Evolutionary conservation across 2,329 filamentous ascomycete species (phyloP), one percentile per base, ranked within the genome.

Genomic region (Fusarium zealandicum): DNA sequence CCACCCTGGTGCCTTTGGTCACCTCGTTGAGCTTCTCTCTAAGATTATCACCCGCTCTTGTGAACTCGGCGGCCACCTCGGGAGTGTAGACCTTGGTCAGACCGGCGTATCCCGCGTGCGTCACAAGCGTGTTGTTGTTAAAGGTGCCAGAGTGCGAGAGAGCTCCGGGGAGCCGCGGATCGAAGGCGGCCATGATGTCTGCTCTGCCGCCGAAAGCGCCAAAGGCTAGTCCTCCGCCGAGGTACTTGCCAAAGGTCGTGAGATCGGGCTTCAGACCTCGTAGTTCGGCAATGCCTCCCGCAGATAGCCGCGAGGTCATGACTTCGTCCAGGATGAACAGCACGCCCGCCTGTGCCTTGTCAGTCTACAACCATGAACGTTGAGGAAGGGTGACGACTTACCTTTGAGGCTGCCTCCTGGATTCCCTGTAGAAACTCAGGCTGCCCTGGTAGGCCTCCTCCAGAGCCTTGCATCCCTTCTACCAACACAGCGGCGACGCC

Each of bases 281-380:
- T 17, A 72, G 54, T 2, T 70, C 65, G 6, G 79, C 76, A 3
- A 85, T 68, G 1, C 87, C 86, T 6, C 77, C 72, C 2, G 74
- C 74, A 4, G 65, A 67, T 22, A 89, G 71, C 2, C 87, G 78
- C 4, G 83, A 87, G 0, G 87, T 89, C 81, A 89, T 87, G 6
- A 90, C 87, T 71, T 91, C 88, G 67, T 91, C 88, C 12, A 89
- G 74, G 30, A 91, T 84, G 59, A 91, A 80, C 1, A 90, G 52
- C 0, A 82, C 82, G 2, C 80, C 81, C 0, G 75, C 70, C 65
- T 78, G 14, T 6, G 11, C 12, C 18, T 14, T 12, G 36, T 62
- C 17, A 58, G 27, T 13, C 14, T 18, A 10, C 12, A 12, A 22
- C 4, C 8, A 13, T 11, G 13, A 14, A 18, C 5, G 5, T 3